phyloP scores from a whole-genome alignment of 163 green algal species.

The Chlorella variabilis region DNA sequence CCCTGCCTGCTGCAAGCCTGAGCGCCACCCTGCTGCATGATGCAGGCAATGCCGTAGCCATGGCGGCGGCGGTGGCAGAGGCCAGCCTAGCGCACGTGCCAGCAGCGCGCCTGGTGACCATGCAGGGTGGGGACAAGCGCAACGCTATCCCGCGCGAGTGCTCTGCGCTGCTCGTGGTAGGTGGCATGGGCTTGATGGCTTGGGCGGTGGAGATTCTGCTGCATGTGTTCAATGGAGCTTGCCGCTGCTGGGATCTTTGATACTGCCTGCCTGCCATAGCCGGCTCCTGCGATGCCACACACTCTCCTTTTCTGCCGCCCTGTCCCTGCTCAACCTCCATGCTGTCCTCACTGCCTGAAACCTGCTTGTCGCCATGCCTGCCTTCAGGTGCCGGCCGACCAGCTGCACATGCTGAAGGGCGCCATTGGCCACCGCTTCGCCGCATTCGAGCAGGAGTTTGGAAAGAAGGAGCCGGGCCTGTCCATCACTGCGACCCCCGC shows the following conservation, averaged over 20 bases:
- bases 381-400: not conserved
- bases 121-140: slow-evolving; percentile 78
- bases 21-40: too few relatives aligned
- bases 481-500: not conserved
- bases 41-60: slow-evolving; percentile 70
- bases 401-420: not conserved
- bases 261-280: not conserved
- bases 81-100: slow-evolving; percentile 14
- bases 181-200: too few relatives aligned
- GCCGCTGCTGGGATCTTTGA: too few relatives aligned
- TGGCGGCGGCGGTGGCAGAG: slow-evolving; percentile 49
- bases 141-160: slow-evolving; percentile 81
- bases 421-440: not conserved
- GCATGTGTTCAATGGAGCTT: too few relatives aligned
- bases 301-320: too few relatives aligned
- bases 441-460: slow-evolving; percentile 38
- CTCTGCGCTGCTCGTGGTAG: slow-evolving; percentile 52
- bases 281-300: too few relatives aligned
- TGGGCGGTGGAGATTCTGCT: too few relatives aligned
- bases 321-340: too few relatives aligned
- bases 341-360: too few relatives aligned
- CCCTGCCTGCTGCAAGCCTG: too few relatives aligned
- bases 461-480: slow-evolving; percentile 47
- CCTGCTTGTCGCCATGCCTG: too few relatives aligned
- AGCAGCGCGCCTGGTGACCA: slow-evolving; percentile 39